phyloP scores from a whole-genome alignment of 768 basidiomycete genomes.

The Macrolepiota albuminosa region DNA sequence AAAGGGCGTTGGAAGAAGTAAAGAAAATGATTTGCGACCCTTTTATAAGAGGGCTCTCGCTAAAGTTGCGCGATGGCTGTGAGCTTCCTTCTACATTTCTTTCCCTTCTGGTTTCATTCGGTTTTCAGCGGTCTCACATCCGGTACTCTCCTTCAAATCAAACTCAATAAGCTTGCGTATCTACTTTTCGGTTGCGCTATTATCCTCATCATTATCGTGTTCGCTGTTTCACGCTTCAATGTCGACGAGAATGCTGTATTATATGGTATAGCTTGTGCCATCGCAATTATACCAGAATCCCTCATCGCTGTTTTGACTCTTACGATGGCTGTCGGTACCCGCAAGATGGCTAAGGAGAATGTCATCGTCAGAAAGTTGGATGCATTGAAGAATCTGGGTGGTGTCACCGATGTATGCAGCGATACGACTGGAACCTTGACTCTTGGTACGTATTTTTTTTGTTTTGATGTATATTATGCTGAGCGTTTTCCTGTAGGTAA shows the following conservation, averaged over 20 bases:
- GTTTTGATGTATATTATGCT: not conserved
- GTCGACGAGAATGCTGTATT: too few relatives aligned
- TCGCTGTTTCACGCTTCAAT: too few relatives aligned
- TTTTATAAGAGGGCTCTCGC: slow-evolving; percentile 19
- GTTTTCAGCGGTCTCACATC: slow-evolving; percentile 25
- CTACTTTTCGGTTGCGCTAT: too few relatives aligned
- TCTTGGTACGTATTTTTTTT: slow-evolving; percentile 19
- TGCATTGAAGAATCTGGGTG: slow-evolving; percentile 58
- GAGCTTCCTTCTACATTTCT: slow-evolving; percentile 9
- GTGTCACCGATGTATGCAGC: slow-evolving; percentile 50
- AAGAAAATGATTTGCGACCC: slow-evolving; percentile 17
- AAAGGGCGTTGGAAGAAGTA: not conserved
- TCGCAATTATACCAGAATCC: too few relatives aligned
- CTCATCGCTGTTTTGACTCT: too few relatives aligned
- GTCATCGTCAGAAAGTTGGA: slow-evolving; percentile 61
- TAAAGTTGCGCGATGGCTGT: slow-evolving; percentile 24
- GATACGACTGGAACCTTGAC: slow-evolving; percentile 67
- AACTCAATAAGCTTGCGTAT: slow-evolving; percentile 31
- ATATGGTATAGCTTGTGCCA: too few relatives aligned
- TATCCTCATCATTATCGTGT: too few relatives aligned
- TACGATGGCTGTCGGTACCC: too few relatives aligned
- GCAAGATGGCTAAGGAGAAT: too few relatives aligned
- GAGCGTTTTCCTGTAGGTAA: too few relatives aligned
- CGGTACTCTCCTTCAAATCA: slow-evolving; percentile 35
- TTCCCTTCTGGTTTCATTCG: not conserved